Percentiles rank a stretch among this genome's conserved stretches.
These are phyloP conservation scores for Lipomyces yamanashiensis DNA, from an alignment of 805 yeast species.

Conservation along the genomic window DNA sequence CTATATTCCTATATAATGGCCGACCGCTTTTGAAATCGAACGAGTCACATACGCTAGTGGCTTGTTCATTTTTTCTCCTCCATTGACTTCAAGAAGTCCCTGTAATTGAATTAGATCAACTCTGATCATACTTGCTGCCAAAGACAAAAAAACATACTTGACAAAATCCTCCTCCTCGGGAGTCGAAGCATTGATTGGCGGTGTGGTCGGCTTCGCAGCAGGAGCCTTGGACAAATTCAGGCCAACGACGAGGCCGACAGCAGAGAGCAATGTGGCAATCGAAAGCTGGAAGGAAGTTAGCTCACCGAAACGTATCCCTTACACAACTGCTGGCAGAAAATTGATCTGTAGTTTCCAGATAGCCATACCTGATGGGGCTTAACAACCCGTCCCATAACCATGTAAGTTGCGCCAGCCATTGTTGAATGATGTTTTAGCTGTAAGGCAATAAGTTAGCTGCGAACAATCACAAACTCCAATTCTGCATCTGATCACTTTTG, in stretches of 20 bases:
- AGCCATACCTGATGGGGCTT: conserved; percentile 72
- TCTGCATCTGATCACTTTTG: not conserved
- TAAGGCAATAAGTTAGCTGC: not conserved
- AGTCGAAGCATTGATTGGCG: conserved; percentile 73
- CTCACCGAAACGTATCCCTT: not conserved
- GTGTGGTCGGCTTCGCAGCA: conserved; percentile 59
- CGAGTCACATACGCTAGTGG: not conserved
- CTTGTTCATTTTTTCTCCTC: conserved; percentile 24
- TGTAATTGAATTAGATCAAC: not conserved
- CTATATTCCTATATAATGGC: not conserved
- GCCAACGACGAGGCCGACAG: conserved; percentile 68
- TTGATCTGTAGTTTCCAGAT: not conserved
- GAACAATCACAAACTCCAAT: not conserved
- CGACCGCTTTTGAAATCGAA: not conserved
- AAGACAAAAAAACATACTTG: conserved; percentile 38
- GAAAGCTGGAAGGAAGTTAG: conserved; percentile 57
- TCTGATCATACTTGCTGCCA: not conserved
- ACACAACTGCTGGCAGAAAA: not conserved
- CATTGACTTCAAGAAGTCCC: conserved; percentile 33
- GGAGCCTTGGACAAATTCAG: conserved; percentile 59
- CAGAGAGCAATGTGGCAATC: conserved; percentile 73
- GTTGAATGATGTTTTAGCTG: not conserved
- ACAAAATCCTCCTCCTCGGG: conserved; percentile 91
- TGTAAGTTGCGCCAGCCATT: conserved; percentile 70
- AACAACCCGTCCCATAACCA: conserved; percentile 80